Percentiles rank a stretch among this genome's conserved stretches.
phyloP scores from a whole-genome alignment of 257 asterid genomes.

The Lithospermum erythrorhizon region DNA sequence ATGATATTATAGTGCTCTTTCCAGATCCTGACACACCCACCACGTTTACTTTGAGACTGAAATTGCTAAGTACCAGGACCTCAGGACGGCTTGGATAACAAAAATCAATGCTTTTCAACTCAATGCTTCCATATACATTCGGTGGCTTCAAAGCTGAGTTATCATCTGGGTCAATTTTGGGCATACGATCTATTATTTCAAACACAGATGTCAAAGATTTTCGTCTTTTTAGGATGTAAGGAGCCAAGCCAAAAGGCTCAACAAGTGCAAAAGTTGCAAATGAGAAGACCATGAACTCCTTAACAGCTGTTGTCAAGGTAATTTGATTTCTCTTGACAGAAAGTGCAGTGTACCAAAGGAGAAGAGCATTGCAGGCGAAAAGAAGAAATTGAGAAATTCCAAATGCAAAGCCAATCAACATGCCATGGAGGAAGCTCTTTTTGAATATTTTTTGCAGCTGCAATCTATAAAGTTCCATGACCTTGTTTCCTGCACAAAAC shows the following conservation, averaged over 20 bases:
- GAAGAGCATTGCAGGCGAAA: conserved; percentile 92
- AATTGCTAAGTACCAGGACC: conserved; percentile 89
- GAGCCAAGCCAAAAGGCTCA: conserved; percentile 99
- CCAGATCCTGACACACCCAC: conserved; percentile 99
- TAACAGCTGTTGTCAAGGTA: conserved; percentile 63
- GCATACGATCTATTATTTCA: conserved; percentile 87
- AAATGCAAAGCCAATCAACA: conserved; percentile 94
- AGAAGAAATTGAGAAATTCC: conserved; percentile 98
- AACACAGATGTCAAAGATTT: conserved; percentile 82
- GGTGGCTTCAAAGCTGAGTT: conserved; percentile 87
- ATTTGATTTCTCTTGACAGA: conserved; percentile 54
- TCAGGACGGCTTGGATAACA: conserved; percentile 93
- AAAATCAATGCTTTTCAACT: conserved; percentile 78
- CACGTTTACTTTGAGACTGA: conserved; percentile 86
- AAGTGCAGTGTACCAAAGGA: conserved; percentile 90
- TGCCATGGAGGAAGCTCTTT: conserved; percentile 90
- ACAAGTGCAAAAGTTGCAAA: conserved; percentile 96
- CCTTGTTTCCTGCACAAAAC: conserved; percentile 97
- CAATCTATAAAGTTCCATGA: conserved; percentile 90
- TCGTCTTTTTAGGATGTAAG: conserved; percentile 87
- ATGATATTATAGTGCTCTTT: conserved; percentile 90
- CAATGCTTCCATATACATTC: conserved; percentile 96
- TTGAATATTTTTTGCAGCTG: conserved; percentile 77
- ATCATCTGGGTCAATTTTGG: conserved; percentile 94
- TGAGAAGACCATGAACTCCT: conserved; percentile 97